Evolutionary conservation across 768 basidiomycete genomes (phyloP), one percentile per base, ranked within the genome.

Genomic region (Clitopilus hobsonii): DNA sequence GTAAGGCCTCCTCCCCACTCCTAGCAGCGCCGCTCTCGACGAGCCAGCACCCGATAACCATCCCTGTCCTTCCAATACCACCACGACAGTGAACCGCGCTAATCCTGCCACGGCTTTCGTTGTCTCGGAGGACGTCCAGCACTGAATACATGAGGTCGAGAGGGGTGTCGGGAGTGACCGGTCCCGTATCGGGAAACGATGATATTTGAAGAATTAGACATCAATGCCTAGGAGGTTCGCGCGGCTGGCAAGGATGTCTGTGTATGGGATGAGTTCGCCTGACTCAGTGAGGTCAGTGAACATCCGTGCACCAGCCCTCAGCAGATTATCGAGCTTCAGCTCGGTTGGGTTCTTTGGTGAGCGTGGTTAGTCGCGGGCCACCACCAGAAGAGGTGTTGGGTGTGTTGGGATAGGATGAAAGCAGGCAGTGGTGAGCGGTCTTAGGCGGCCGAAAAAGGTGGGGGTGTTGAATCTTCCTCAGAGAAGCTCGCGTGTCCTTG

Each of bases 311-410:
- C 89, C 89, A 1, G 87, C 82, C 8, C 71, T 71, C 23, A 91
- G 81, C 51, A 91, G 76, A 0, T 82, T 81, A 71, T 89, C 88
- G 58, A 91, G 79, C 63, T 91, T 90, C 58, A 86, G 85, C 53
- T 75, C 76, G 57, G 74, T 67, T 6, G 76, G 71, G 67, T 79
- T 74, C 56, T 76, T 78, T 3, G 86, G 86, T 16, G 81, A 71
- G 83, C 85, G 91, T 1, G 89, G 89, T 67, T 90, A 91, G 63
- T 91, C 89, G 79, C 88, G 89, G 0, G 89, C 89, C 53, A 90
- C 76, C 29, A 91, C 78, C 8, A 75, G 69, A 0, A 83, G 77
- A 0, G 88, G 89, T 0, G 88, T 88, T 89, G 89, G 91, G 72
- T 91, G 91, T 0, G 86, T 91, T n/a, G 87, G 86, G 63, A 91